Evolutionary conservation across 192 early-diverging fungal species (phyloP).

Genomic region (Coemansia javaensis): DNA sequence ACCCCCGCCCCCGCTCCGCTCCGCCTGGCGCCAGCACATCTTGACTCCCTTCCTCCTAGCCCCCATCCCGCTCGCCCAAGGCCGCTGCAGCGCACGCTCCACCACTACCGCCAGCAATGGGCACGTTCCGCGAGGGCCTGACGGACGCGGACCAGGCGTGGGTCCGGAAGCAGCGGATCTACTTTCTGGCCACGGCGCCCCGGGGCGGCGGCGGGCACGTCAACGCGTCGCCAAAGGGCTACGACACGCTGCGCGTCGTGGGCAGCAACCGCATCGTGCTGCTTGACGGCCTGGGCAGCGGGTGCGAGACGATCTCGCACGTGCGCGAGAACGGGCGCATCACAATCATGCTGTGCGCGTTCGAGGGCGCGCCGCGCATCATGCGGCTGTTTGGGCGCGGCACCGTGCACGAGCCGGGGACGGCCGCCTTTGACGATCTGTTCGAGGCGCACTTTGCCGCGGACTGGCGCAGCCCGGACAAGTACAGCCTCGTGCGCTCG

Average conservation of each 20-base stretch:
- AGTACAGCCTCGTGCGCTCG: conserved; percentile 47
- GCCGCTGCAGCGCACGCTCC: too few species aligned
- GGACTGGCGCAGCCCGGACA: conserved; percentile 28
- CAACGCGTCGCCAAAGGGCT: conserved; percentile 60
- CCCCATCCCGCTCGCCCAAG: too few species aligned
- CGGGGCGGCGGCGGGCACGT: conserved; percentile 49
- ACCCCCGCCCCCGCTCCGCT: too few species aligned
- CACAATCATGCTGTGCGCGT: conserved; percentile 63
- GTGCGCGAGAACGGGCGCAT: conserved; percentile 60
- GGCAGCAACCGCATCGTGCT: conserved; percentile 25
- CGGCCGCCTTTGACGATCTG: conserved; percentile 47
- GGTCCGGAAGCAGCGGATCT: conserved; percentile 57
- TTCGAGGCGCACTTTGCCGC: conserved; percentile 42
- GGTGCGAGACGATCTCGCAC: conserved; percentile 60
- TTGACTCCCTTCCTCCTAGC: too few species aligned
- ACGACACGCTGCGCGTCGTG: conserved; percentile 54
- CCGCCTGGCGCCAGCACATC: too few species aligned
- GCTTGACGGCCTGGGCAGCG: conserved; percentile 44
- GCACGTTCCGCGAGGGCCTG: conserved; percentile 45
- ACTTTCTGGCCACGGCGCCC: conserved; percentile 58
- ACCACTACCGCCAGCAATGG: conserved; percentile 32
- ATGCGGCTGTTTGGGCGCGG: conserved; percentile 59
- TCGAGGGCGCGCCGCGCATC: conserved; percentile 61
- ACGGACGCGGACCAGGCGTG: conserved; percentile 45
- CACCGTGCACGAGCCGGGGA: conserved; percentile 45